Conservation (phyloP, 352 stramenopile species). For the Phytophthora pisi region DNA sequence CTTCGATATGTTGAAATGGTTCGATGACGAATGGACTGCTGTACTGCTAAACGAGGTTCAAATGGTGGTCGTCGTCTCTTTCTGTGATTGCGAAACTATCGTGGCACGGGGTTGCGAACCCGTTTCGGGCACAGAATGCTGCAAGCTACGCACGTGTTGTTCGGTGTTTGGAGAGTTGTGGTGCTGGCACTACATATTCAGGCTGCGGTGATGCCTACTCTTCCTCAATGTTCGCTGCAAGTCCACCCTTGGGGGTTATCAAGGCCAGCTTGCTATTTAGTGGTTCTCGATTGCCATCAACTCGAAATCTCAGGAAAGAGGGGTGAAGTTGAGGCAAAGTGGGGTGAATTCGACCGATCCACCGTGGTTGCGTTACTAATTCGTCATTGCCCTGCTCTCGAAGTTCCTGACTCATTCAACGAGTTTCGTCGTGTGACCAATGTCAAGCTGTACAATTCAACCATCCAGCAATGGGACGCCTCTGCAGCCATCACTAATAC, state of each 20-base stretch:
- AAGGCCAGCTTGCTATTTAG: conserved; percentile 27
- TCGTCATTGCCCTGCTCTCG: conserved; percentile 30
- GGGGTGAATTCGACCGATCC: conserved; percentile 16
- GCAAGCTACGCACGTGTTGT: neutral
- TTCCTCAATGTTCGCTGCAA: conserved; percentile 10
- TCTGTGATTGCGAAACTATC: neutral
- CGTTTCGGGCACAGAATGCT: neutral
- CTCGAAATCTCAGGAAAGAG: conserved; percentile 4
- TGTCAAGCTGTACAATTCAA: conserved; percentile 37
- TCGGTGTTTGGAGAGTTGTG: conserved; percentile 2
- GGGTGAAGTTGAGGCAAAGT: conserved; percentile 6
- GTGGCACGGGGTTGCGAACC: neutral
- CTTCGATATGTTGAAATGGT: neutral
- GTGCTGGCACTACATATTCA: conserved; percentile 20
- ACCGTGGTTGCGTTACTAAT: conserved; percentile 24
- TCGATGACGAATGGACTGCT: neutral
- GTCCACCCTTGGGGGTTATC: conserved; percentile 23
- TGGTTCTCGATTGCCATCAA: conserved; percentile 28
- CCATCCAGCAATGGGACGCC: conserved; percentile 25
- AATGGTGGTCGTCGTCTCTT: conserved; percentile 19
- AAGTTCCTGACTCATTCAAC: conserved; percentile 29
- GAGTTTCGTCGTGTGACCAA: conserved; percentile 34
- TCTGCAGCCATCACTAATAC: conserved; percentile 23
- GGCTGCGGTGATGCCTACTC: neutral
- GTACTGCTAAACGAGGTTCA: conserved; percentile 12